Conservation (phyloP, 257 asterid genomes). For the Petunia secreta region DNA sequence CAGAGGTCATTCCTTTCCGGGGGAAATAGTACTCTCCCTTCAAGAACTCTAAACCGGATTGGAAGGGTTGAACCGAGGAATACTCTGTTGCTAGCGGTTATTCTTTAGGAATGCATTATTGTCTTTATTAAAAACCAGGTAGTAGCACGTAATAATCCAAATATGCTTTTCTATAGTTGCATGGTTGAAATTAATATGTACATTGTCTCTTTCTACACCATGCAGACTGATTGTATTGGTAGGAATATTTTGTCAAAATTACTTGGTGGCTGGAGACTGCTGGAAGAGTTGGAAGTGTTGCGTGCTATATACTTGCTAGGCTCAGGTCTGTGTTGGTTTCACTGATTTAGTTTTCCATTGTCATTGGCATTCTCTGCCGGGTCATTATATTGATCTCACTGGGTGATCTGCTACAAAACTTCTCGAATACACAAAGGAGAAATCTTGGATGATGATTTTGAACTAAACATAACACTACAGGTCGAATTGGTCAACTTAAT, state of each 20-base stretch:
- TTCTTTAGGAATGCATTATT: slow-evolving; percentile 89
- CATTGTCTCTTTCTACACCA: slow-evolving; percentile 28
- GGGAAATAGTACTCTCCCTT: slow-evolving; percentile 84
- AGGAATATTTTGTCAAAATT: slow-evolving; percentile 79
- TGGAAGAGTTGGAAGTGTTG: slow-evolving; percentile 86
- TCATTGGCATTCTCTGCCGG: slow-evolving; percentile 13
- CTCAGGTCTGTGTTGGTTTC: slow-evolving; percentile 60
- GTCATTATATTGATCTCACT: slow-evolving; percentile 35
- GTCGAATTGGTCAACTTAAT: slow-evolving; percentile 43
- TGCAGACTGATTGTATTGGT: slow-evolving; percentile 93
- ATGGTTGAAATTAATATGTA: slow-evolving; percentile 16
- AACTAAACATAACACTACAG: slow-evolving; percentile 90
- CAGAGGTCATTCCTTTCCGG: slow-evolving; percentile 89
- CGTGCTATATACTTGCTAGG: slow-evolving; percentile 97
- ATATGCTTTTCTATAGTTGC: slow-evolving; percentile 11
- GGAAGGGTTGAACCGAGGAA: slow-evolving; percentile 60
- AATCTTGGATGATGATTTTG: slow-evolving; percentile 90
- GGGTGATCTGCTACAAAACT: slow-evolving; percentile 98
- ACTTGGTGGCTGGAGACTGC: slow-evolving; percentile 81
- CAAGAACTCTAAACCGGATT: slow-evolving; percentile 78
- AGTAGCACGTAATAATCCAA: slow-evolving; percentile 13
- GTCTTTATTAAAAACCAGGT: slow-evolving; percentile 86
- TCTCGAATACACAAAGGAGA: slow-evolving; percentile 93
- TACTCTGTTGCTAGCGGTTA: slow-evolving; percentile 72
- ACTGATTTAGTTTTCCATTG: neutral